A percentile compares a stretch with the other conserved stretches of the same genome.
Evolutionary conservation across 768 basidiomycete genomes (phyloP).

Genomic region (Leccinum incarnatum): DNA sequence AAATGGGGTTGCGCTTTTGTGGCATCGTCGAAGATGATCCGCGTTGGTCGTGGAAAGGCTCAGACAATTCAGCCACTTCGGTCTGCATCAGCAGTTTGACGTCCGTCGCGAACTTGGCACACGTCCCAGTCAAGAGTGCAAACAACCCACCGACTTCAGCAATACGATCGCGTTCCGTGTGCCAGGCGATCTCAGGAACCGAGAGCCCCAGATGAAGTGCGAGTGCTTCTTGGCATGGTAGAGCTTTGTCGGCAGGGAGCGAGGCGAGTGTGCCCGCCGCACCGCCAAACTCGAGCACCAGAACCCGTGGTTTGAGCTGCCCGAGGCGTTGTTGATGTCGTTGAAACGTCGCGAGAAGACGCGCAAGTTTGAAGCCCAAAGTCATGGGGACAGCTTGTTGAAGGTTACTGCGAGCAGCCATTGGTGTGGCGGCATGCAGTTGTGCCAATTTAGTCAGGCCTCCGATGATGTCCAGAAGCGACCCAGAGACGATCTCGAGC

Average conservation of each 20-base stretch:
- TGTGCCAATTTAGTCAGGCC: slow-evolving; percentile 30
- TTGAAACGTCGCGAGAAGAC: slow-evolving; percentile 42
- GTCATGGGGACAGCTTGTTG: slow-evolving; percentile 50
- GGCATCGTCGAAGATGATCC: slow-evolving; percentile 51
- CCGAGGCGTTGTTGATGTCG: slow-evolving; percentile 38
- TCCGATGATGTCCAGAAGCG: slow-evolving; percentile 30
- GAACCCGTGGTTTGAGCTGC: slow-evolving; percentile 37
- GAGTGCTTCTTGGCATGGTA: slow-evolving; percentile 26
- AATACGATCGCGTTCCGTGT: slow-evolving; percentile 44
- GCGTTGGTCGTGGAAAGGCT: slow-evolving; percentile 42
- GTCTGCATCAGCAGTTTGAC: slow-evolving; percentile 48
- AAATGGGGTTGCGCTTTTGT: slow-evolving; percentile 49
- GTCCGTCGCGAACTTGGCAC: slow-evolving; percentile 45
- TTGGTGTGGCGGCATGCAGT: slow-evolving; percentile 37
- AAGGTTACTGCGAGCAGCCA: slow-evolving; percentile 47
- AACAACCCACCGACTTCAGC: slow-evolving; percentile 44
- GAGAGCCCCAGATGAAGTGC: slow-evolving; percentile 16
- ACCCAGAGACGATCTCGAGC: slow-evolving; percentile 30
- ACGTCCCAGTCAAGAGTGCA: slow-evolving; percentile 43
- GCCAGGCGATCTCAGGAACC: slow-evolving; percentile 34
- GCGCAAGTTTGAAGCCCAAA: slow-evolving; percentile 46
- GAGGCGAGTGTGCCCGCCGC: slow-evolving; percentile 47
- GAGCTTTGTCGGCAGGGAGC: slow-evolving; percentile 35
- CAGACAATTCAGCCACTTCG: slow-evolving; percentile 44
- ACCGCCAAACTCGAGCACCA: slow-evolving; percentile 44